Evolutionary conservation across 148 eudicot species (phyloP).

Genomic region (Rhododendron griersonianum): DNA sequence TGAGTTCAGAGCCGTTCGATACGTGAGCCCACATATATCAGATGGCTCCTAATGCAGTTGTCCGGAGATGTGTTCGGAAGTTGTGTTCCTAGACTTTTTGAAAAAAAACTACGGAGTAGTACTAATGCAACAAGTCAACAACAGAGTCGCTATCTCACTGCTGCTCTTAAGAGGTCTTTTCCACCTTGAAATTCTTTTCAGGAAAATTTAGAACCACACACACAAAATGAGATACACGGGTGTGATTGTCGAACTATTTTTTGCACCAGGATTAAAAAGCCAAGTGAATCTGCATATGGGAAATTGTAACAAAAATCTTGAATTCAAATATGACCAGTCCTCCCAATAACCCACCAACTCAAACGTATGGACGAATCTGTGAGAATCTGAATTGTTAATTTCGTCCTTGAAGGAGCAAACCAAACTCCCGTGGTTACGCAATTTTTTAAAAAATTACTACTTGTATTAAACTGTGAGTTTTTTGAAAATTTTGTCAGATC

Average conservation of each 20-base stretch:
- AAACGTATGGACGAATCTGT: neutral
- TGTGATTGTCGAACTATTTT: neutral
- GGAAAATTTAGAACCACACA: neutral
- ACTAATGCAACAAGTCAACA: neutral
- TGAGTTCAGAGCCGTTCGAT: neutral
- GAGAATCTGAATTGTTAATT: neutral
- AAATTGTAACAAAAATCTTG: neutral
- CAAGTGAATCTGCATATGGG: neutral
- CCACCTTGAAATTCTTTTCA: neutral
- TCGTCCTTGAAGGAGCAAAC: neutral
- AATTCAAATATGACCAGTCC: neutral
- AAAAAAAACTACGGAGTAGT: neutral
- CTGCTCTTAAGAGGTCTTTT: neutral
- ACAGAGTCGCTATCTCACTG: neutral
- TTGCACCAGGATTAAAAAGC: neutral
- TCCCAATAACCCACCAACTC: neutral
- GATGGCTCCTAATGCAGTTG: neutral
- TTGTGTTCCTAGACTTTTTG: too few relatives aligned
- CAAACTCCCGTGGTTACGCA: neutral
- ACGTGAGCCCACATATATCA: neutral
- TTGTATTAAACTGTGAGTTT: neutral
- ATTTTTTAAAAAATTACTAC: too few relatives aligned
- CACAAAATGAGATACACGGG: neutral
- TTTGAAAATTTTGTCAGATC: neutral
- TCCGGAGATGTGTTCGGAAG: neutral